Evolutionary conservation across 1,139 yeast genomes (phyloP).

Genomic region (Saccharomyces hybrid): DNA sequence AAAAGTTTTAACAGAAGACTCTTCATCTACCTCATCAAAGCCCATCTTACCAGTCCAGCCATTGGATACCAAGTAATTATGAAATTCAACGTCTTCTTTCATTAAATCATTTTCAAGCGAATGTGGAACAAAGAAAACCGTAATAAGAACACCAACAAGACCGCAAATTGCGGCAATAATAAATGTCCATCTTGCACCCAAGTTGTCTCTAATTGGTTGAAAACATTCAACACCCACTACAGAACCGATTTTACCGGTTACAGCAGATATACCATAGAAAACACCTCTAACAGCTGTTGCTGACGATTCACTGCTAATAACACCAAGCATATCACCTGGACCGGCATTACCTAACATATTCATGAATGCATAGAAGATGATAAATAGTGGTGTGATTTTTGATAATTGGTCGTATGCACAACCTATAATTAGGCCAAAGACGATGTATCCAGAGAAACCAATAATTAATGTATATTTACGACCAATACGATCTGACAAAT

Average conservation of each 20-base stretch:
- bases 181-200: constrained; percentile 69
- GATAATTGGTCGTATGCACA: constrained; percentile 51
- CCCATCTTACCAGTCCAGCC: constrained; percentile 50
- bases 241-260: constrained; percentile 85
- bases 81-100: constrained; percentile 66
- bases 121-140: constrained; percentile 67
- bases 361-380: constrained; percentile 81
- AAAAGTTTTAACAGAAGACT: not conserved
- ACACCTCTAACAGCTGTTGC: constrained; percentile 87
- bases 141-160: constrained; percentile 59
- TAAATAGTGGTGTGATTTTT: constrained; percentile 65
- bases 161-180: constrained; percentile 75
- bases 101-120: constrained; percentile 78
- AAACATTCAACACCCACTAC: constrained; percentile 84
- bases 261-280: constrained; percentile 87
- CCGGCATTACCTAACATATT: constrained; percentile 86
- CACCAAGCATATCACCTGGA: constrained; percentile 87
- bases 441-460: constrained; percentile 68
- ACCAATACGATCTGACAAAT: constrained; percentile 76
- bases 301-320: constrained; percentile 76
- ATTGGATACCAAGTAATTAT: constrained; percentile 46
- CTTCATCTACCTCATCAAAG: not conserved
- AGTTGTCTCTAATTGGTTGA: constrained; percentile 56
- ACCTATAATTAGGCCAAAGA: constrained; percentile 83
- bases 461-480: constrained; percentile 68